A percentile compares a stretch with the other conserved stretches of the same genome.
Conservation (phyloP, 305 asterid species). For the Fraxinus platypoda region DNA sequence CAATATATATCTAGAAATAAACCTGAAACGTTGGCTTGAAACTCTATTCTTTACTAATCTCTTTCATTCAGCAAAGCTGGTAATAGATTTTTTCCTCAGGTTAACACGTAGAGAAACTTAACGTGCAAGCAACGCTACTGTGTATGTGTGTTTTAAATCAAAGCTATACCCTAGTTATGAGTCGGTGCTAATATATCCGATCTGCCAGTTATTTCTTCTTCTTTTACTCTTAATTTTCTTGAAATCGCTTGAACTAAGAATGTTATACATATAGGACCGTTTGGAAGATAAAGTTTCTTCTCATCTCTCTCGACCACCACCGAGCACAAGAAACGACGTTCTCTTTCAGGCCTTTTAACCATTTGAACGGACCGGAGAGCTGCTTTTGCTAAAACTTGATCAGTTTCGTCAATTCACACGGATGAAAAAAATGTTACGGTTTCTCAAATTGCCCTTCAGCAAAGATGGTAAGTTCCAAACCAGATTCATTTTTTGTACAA, state of each 20-base stretch:
- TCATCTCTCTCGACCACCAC: background rate
- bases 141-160: background rate
- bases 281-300: background rate
- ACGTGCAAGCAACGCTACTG: conserved; percentile 34
- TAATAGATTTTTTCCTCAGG: conserved; percentile 2
- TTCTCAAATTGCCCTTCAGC: conserved; percentile 19
- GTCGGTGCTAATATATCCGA: conserved; percentile 18
- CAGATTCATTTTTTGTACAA: background rate
- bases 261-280: conserved; percentile 11
- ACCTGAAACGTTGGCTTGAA: background rate
- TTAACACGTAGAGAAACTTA: conserved; percentile 17
- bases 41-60: conserved; percentile 19
- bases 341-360: background rate
- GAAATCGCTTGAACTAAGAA: background rate
- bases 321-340: background rate
- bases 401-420: background rate
- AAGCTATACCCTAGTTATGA: conserved; percentile 8
- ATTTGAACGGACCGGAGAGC: background rate
- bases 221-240: conserved; percentile 7
- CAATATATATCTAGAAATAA: background rate
- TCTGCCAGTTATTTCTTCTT: conserved; percentile 22
- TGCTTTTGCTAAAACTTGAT: background rate
- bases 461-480: conserved; percentile 34
- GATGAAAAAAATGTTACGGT: conserved; percentile 24
- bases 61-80: conserved; percentile 23